These are phyloP conservation scores for Globisporangium emineosum DNA, from an alignment of 352 stramenopile species.

Conservation along the genomic window DNA sequence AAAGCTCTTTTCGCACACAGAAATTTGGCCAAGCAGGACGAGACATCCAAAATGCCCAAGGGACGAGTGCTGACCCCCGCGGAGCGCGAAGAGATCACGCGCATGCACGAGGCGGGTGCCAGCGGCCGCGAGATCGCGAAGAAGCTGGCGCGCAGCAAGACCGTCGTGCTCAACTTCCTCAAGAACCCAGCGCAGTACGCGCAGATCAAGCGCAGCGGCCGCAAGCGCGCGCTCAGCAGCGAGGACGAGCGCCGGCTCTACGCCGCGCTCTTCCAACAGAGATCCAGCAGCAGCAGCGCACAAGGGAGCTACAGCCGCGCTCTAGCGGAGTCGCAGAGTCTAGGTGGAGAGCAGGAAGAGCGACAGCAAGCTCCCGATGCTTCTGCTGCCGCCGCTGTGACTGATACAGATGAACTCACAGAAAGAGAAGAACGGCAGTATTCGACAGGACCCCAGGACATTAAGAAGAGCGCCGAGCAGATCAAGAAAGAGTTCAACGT, in stretches of 20 bases:
- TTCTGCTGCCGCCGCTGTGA: background rate
- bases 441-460: background rate
- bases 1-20: background rate
- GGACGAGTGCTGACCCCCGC: slow-evolving; percentile 30
- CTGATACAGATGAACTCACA: background rate
- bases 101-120: slow-evolving; percentile 33
- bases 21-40: background rate
- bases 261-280: slow-evolving; percentile 26
- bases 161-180: slow-evolving; percentile 58
- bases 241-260: slow-evolving; percentile 44
- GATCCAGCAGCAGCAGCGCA: background rate
- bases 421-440: background rate
- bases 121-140: slow-evolving; percentile 53
- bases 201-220: slow-evolving; percentile 47
- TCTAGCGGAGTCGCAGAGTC: background rate
- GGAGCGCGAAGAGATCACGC: slow-evolving; percentile 45
- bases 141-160: slow-evolving; percentile 48
- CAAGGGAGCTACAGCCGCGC: background rate
- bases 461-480: slow-evolving; percentile 43
- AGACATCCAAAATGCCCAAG: slow-evolving; percentile 32
- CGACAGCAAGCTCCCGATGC: background rate
- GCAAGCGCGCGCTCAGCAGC: slow-evolving; percentile 39
- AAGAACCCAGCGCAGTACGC: slow-evolving; percentile 42
- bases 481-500: slow-evolving; percentile 47
- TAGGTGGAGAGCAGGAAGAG: background rate